A percentile compares a stretch with the other conserved stretches of the same genome.
phyloP scores from a whole-genome alignment of 1,284 basidiomycete species.

The Sanguinoderma infundibulare region DNA sequence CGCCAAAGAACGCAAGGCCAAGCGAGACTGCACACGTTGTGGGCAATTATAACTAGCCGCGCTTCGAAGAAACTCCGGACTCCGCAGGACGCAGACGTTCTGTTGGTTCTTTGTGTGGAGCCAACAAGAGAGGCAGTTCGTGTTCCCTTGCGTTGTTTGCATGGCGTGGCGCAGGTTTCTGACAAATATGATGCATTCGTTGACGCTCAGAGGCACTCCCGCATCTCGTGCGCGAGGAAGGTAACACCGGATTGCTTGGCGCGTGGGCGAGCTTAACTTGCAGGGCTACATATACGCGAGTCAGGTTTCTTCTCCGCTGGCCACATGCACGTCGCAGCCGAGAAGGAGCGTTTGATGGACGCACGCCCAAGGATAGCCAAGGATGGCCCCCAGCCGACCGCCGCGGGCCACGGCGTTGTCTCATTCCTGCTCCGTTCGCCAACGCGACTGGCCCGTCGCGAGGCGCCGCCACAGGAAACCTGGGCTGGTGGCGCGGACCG shows the following conservation, averaged over 20 bases:
- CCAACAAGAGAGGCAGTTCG: not conserved
- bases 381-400: not conserved
- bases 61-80: not conserved
- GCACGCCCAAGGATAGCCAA: too few relatives aligned
- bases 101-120: not conserved
- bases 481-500: not conserved
- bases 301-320: constrained; percentile 19
- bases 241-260: too few relatives aligned
- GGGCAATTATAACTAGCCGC: not conserved
- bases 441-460: not conserved
- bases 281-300: not conserved
- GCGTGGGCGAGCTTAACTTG: too few relatives aligned
- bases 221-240: too few relatives aligned
- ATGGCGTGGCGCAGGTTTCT: too few relatives aligned
- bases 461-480: not conserved
- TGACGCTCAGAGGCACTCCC: too few relatives aligned
- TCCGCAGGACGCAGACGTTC: not conserved
- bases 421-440: too few relatives aligned
- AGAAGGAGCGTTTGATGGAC: constrained; percentile 17
- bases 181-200: too few relatives aligned
- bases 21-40: not conserved
- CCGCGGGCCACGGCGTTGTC: not conserved
- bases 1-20: too few relatives aligned
- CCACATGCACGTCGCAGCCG: constrained; percentile 23
- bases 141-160: too few relatives aligned